phyloP scores from a whole-genome alignment of 1,139 yeast genomes.

The Zygosaccharomyces pseudobailii region DNA sequence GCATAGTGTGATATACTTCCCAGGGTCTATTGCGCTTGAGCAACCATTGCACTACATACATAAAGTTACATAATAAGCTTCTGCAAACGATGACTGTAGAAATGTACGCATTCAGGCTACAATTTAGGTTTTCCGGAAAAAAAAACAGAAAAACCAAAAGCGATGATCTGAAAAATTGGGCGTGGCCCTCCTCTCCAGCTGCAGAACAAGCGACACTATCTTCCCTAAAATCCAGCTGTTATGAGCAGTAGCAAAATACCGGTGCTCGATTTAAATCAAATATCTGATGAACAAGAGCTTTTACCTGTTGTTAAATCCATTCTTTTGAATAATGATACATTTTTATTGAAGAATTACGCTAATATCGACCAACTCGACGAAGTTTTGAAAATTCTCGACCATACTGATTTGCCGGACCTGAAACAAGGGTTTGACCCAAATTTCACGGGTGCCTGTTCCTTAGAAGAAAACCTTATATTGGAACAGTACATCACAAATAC shows the following conservation, averaged over 20 bases:
- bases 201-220: neutral
- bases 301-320: constrained; percentile 22
- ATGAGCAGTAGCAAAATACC: constrained; percentile 13
- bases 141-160: neutral
- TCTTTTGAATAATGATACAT: constrained; percentile 23
- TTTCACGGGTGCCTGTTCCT: constrained; percentile 24
- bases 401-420: constrained; percentile 11
- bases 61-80: too few species aligned
- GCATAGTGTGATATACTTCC: too few species aligned
- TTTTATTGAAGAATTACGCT: constrained; percentile 31
- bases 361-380: constrained; percentile 19
- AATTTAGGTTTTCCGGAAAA: neutral
- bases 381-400: constrained; percentile 9
- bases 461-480: constrained; percentile 15
- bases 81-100: too few species aligned
- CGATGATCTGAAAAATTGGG: neutral
- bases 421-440: constrained; percentile 25
- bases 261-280: constrained; percentile 24
- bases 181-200: neutral
- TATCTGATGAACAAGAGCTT: constrained; percentile 24
- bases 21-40: too few species aligned
- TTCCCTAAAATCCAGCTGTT: neutral
- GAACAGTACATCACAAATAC: constrained; percentile 29
- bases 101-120: neutral
- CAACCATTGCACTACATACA: too few species aligned